phyloP scores from a whole-genome alignment of 306 rosid species.

The Quercus agrifolia region DNA sequence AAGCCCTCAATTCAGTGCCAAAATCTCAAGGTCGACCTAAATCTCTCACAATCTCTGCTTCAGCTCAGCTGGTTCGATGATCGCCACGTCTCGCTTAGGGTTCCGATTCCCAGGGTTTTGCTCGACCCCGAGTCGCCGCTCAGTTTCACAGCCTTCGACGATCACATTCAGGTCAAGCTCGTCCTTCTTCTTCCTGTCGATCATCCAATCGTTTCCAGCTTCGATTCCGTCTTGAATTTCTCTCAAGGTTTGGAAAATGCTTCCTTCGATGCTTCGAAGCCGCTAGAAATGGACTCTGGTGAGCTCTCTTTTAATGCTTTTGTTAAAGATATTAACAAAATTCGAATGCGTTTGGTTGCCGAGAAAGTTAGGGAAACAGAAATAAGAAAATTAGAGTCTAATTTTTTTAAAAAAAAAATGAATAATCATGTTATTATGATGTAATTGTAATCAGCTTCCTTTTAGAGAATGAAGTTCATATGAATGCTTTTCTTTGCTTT shows the following conservation, averaged over 20 bases:
- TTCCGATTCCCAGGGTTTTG: constrained; percentile 71
- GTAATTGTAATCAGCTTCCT: not conserved
- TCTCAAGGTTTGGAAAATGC: constrained; percentile 20
- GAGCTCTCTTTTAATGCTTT: constrained; percentile 4
- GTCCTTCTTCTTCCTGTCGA: constrained; percentile 76
- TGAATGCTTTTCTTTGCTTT: not conserved
- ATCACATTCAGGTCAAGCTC: constrained; percentile 80
- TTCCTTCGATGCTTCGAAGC: constrained; percentile 21
- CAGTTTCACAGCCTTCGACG: constrained; percentile 46
- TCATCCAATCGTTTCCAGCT: constrained; percentile 53
- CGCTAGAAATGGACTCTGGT: constrained; percentile 62
- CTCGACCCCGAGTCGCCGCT: constrained; percentile 59
- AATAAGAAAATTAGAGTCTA: too few species aligned
- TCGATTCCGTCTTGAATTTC: constrained; percentile 34
- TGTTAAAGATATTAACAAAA: not conserved
- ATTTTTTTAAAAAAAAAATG: too few species aligned
- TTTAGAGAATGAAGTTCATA: not conserved
- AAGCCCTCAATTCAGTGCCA: constrained; percentile 52
- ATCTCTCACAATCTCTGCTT: constrained; percentile 43
- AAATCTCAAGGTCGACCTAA: constrained; percentile 45
- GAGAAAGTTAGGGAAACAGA: not conserved
- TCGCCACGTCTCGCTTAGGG: constrained; percentile 42
- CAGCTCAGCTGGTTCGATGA: constrained; percentile 38
- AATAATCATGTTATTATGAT: too few species aligned
- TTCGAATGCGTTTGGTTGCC: not conserved